Evolutionary conservation across 345 rosid species (phyloP), one percentile per base, ranked within the genome.

Genomic region (Hirschfeldia incana): DNA sequence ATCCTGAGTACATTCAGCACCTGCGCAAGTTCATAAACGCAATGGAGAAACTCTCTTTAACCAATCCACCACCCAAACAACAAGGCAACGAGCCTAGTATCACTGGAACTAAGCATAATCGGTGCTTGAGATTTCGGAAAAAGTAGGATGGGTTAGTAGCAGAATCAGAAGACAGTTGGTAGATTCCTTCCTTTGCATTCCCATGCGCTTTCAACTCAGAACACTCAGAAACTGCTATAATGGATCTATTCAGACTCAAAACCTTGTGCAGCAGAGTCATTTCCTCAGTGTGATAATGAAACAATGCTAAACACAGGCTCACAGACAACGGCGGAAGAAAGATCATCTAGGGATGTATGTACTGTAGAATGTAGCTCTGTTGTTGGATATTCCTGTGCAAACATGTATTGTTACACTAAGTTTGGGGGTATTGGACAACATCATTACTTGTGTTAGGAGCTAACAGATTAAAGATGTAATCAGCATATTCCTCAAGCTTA

Each of bases 1-100:
- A 86, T 42, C 99, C 99, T 0, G 98, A 93, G 76, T 95, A 90
- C 85, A 95, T 95, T 39, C 90, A 87, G 75, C 98, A 95, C 81
- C 77, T 95, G 49, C 86, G 93, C 37, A 89, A 88, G 85, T 95
- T 85, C 85, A 73, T 93, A 33, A 93, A 87, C 57, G 89, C 97
- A 0, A 91, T 95, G 98, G 99, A 93, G 94, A 93, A 88, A 78
- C 87, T 93, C 71, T 80, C 90, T 9, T 63, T 87, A 42, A 84
- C 86, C 4, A 89, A 86, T 72, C 89, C 91, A 2, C 26, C 89
- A 6, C 73, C 81, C 15, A 89, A 85, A 59, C 85, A 83, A 71
- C 86, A 85, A 21, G 75, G 84, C 5, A 69, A 85, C 30, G 78
- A 70, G 66, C 76, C 91, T 0, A 94, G 98, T 76, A 76, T 94